Evolutionary conservation across 2,329 filamentous ascomycete species (phyloP).

Genomic region (Ceratocystis colombiana): DNA sequence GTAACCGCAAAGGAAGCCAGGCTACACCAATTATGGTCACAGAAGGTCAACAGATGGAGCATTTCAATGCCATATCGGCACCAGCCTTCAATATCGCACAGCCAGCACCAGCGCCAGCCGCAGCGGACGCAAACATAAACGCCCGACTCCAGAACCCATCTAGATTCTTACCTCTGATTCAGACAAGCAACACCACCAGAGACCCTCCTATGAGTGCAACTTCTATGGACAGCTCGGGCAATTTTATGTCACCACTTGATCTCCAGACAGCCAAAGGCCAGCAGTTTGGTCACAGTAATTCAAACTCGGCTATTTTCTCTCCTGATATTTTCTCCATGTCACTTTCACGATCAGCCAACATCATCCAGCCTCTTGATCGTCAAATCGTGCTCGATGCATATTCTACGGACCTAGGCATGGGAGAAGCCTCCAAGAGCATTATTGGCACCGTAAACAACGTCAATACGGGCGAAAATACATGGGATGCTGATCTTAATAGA

Average conservation of each 20-base stretch:
- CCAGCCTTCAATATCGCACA: slow-evolving; percentile 27
- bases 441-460: slow-evolving; percentile 31
- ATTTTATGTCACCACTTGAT: slow-evolving; percentile 14
- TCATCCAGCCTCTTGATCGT: slow-evolving; percentile 61
- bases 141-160: background rate
- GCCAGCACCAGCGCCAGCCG: slow-evolving; percentile 23
- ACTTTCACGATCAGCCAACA: slow-evolving; percentile 41
- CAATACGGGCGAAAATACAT: background rate
- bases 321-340: slow-evolving; percentile 46
- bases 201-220: slow-evolving; percentile 36
- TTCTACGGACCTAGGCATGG: slow-evolving; percentile 41
- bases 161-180: slow-evolving; percentile 6
- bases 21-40: background rate
- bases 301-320: slow-evolving; percentile 37
- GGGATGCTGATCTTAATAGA: background rate
- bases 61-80: slow-evolving; percentile 17
- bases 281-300: slow-evolving; percentile 14
- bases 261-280: slow-evolving; percentile 8
- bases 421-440: slow-evolving; percentile 32
- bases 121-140: slow-evolving; percentile 28
- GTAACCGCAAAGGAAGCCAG: slow-evolving; percentile 1
- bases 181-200: slow-evolving; percentile 28
- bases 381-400: slow-evolving; percentile 70
- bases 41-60: slow-evolving; percentile 10
- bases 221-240: slow-evolving; percentile 28